Evolutionary conservation across 306 rosid species (phyloP), one percentile per base, ranked within the genome.

Genomic region (Delonix regia): DNA sequence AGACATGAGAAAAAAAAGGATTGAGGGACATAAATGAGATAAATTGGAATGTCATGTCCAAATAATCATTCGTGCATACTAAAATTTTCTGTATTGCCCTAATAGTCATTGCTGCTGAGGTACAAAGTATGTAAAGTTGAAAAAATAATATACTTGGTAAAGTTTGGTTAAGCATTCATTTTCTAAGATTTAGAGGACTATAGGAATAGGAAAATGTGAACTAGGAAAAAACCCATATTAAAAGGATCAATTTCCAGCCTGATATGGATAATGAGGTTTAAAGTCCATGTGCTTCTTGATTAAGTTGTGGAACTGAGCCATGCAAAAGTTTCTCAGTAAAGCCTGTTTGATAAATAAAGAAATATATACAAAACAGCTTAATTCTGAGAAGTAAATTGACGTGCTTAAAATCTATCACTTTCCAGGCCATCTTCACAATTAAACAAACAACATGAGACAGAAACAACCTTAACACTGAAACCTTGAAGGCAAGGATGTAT

Each of bases 1-100:
- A 80, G 27, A 76, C 72, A 82, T 30, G 69, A 59, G 70, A 38
- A 44, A 70, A 81, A 78, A 47, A 63, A 77, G 69, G 59, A 82
- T 10, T 53, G 30, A 75, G 68, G 69, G 72, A 57, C 74, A 51
- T 41, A 69, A 56, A 19, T 18, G 71, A 71, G 61, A 42, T 22
- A 41, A 51, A 61, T 38, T 18, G 55, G 7, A 45, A 59, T 39
- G 33, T 18, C 7, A 52, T 19, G 25, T 78, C 15, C n/a, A 71
- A 73, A 47, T 59, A 71, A 42, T 12, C 59, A 47, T 62, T 34
- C n/a, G 7, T 41, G 18, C 55, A 47, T 49, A 44, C 33, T 47
- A 21, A 56, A 42, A 77, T 48, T 19, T 36, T 12, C 65, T 63
- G 61, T 45, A 36, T 5, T 30, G 22, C 24, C 63, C 18, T 45